Conservation (phyloP, 1,284 basidiomycete species). For the Apiotrichum sp. region DNA sequence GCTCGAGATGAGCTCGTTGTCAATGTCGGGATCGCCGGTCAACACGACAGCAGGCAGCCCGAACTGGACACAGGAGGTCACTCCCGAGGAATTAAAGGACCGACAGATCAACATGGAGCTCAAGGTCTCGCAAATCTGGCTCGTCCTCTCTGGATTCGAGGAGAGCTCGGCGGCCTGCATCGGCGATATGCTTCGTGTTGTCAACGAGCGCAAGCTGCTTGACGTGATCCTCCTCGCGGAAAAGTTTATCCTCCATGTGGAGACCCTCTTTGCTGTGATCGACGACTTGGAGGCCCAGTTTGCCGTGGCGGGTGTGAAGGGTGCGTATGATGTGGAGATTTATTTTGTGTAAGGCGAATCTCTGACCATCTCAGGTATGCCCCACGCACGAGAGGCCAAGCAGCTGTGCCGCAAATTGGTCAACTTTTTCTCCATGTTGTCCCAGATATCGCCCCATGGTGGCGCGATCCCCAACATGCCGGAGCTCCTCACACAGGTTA, state of each 20-base stretch:
- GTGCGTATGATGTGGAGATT: slow-evolving; percentile 48
- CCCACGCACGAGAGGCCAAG: slow-evolving; percentile 94
- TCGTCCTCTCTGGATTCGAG: slow-evolving; percentile 95
- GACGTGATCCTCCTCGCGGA: slow-evolving; percentile 98
- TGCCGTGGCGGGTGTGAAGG: slow-evolving; percentile 71
- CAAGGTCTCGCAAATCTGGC: slow-evolving; percentile 98
- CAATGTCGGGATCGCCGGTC: slow-evolving; percentile 26
- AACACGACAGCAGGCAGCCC: slow-evolving; percentile 7
- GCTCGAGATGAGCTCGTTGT: slow-evolving; percentile 36
- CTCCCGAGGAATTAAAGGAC: slow-evolving; percentile 75
- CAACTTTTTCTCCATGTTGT: slow-evolving; percentile 89
- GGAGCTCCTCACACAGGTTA: slow-evolving; percentile 94
- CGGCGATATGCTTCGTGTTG: slow-evolving; percentile 95
- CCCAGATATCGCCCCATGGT: slow-evolving; percentile 51
- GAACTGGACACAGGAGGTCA: slow-evolving; percentile 54
- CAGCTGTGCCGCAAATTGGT: slow-evolving; percentile 99
- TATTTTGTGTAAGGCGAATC: no score
- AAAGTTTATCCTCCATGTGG: slow-evolving; percentile 96
- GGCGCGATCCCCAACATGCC: slow-evolving; percentile 68
- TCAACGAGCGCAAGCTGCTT: slow-evolving; percentile 91
- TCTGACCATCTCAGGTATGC: slow-evolving; percentile 64
- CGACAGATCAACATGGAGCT: slow-evolving; percentile 94
- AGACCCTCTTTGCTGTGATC: slow-evolving; percentile 93
- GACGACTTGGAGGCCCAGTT: slow-evolving; percentile 93
- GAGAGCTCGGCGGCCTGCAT: slow-evolving; percentile 99